phyloP scores from a whole-genome alignment of 108 stramenopile genomes.

The Cyclotella cryptica region DNA sequence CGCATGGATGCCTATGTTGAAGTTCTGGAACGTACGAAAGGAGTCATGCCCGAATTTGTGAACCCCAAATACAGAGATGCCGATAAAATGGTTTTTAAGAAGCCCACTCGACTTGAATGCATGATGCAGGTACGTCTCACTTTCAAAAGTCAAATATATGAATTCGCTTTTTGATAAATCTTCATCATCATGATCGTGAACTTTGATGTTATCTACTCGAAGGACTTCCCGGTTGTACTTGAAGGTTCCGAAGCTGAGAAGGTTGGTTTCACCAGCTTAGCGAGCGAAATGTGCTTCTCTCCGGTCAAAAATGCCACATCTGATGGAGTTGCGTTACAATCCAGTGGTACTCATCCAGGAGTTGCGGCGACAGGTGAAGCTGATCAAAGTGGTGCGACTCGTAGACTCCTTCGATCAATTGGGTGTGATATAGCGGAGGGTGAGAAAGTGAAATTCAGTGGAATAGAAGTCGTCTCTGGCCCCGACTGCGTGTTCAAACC shows the following conservation, averaged over 20 bases:
- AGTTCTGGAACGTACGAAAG: slow-evolving; percentile 83
- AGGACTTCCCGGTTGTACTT: slow-evolving; percentile 96
- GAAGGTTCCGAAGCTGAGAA: slow-evolving; percentile 60
- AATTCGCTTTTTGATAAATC: not conserved
- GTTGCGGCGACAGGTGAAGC: slow-evolving; percentile 94
- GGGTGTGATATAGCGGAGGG: slow-evolving; percentile 77
- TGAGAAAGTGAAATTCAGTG: slow-evolving; percentile 55
- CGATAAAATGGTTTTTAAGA: slow-evolving; percentile 94
- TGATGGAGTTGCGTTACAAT: slow-evolving; percentile 87
- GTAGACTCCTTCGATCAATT: slow-evolving; percentile 66
- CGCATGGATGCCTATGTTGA: slow-evolving; percentile 82
- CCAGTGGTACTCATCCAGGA: slow-evolving; percentile 88
- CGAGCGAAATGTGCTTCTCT: slow-evolving; percentile 89
- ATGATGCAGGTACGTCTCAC: slow-evolving; percentile 89
- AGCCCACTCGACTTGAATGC: slow-evolving; percentile 99
- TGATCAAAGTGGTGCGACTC: slow-evolving; percentile 81
- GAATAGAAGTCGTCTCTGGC: slow-evolving; percentile 74
- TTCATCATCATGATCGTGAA: too few species aligned
- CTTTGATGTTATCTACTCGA: slow-evolving; percentile 67
- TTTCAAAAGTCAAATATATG: not conserved
- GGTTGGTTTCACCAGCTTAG: slow-evolving; percentile 95
- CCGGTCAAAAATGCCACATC: slow-evolving; percentile 95
- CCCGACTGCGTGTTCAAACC: slow-evolving; percentile 85
- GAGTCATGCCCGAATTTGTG: slow-evolving; percentile 98
- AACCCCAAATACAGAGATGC: slow-evolving; percentile 99